These are phyloP conservation scores for Trametes polyzona DNA, from an alignment of 1,284 basidiomycete genomes.

Conservation along the genomic window DNA sequence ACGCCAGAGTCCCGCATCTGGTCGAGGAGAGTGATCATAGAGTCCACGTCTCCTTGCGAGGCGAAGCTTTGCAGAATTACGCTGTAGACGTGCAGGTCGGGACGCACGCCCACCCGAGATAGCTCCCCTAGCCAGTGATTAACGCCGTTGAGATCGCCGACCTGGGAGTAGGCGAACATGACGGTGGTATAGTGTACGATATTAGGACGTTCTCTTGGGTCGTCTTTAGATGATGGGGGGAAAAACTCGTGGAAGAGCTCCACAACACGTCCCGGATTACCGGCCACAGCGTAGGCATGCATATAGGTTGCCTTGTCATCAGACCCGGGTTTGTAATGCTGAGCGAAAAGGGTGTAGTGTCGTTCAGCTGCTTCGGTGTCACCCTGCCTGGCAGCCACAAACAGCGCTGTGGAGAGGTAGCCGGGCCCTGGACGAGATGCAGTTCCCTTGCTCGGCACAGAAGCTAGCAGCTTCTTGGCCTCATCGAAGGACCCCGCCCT, in stretches of 20 bases:
- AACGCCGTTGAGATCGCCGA: constrained; percentile 55
- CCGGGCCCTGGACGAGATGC: constrained; percentile 26
- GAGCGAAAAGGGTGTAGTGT: constrained; percentile 45
- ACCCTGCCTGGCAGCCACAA: constrained; percentile 56
- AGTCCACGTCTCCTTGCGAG: constrained; percentile 55
- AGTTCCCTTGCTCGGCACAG: constrained; percentile 11
- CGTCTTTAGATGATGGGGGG: constrained; percentile 30
- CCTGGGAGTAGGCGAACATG: constrained; percentile 58
- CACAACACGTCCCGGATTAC: constrained; percentile 46
- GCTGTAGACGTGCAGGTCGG: constrained; percentile 62
- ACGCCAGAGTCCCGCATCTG: constrained; percentile 62
- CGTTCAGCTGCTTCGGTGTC: constrained; percentile 47
- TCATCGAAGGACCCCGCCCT: constrained; percentile 41
- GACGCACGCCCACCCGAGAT: constrained; percentile 49
- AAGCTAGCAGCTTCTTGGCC: constrained; percentile 48
- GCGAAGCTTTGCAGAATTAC: constrained; percentile 67
- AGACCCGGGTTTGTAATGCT: constrained; percentile 33
- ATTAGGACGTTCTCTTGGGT: constrained; percentile 40
- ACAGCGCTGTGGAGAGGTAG: constrained; percentile 52
- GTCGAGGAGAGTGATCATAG: constrained; percentile 61
- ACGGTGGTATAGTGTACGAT: constrained; percentile 59
- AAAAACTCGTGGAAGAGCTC: constrained; percentile 61
- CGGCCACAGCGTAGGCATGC: constrained; percentile 55
- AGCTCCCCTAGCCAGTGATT: constrained; percentile 62
- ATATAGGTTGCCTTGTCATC: constrained; percentile 51